Conservation (phyloP, 2,329 filamentous ascomycete genomes). For the Clarireedia hainanense region DNA sequence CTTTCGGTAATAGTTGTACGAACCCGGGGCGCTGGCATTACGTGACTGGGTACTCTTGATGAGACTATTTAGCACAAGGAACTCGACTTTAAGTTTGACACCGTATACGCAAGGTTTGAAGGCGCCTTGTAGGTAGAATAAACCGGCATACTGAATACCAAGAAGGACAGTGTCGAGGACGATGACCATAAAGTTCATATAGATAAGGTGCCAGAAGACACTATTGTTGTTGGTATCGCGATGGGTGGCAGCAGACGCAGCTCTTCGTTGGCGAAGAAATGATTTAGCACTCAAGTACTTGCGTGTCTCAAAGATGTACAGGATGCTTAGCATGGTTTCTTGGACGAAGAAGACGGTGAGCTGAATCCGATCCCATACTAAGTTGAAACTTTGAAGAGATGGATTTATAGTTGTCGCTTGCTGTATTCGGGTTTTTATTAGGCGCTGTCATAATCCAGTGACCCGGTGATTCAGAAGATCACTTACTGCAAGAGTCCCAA, state of each 20-base stretch:
- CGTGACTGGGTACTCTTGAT: background rate
- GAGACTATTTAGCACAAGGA: slow-evolving; percentile 35
- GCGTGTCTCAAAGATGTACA: slow-evolving; percentile 45
- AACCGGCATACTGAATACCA: slow-evolving; percentile 29
- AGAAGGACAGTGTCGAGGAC: slow-evolving; percentile 36
- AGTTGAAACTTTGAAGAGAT: slow-evolving; percentile 29
- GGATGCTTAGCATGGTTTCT: slow-evolving; percentile 37
- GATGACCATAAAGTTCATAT: slow-evolving; percentile 39
- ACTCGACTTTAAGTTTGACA: slow-evolving; percentile 40
- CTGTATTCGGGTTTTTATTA: slow-evolving; percentile 32
- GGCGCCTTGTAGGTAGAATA: slow-evolving; percentile 31
- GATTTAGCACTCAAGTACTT: slow-evolving; percentile 3
- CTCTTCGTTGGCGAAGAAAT: slow-evolving; percentile 28
- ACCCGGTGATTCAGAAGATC: background rate
- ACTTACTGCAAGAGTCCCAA: slow-evolving; percentile 20
- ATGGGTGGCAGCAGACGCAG: slow-evolving; percentile 8
- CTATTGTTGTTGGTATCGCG: background rate
- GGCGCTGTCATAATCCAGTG: background rate
- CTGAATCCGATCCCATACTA: slow-evolving; percentile 37
- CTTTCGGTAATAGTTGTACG: background rate
- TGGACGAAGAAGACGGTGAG: slow-evolving; percentile 38
- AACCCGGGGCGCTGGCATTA: background rate
- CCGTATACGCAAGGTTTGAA: slow-evolving; percentile 34
- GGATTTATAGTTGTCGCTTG: slow-evolving; percentile 1
- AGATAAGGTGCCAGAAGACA: slow-evolving; percentile 32